phyloP scores from a whole-genome alignment of 106 monocot species.

The Triglochin maritima region DNA sequence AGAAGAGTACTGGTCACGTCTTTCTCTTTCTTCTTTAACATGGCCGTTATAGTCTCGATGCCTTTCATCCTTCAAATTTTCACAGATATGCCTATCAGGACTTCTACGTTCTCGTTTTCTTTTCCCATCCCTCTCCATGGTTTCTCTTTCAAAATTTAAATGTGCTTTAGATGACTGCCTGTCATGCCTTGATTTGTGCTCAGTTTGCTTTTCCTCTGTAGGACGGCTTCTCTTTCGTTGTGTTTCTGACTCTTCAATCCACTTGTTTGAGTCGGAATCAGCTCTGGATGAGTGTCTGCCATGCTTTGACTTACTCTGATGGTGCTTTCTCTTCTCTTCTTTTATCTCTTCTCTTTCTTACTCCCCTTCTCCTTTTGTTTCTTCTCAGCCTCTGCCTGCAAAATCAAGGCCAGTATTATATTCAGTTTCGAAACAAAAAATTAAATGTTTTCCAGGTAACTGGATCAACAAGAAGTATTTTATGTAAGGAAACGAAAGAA shows the following conservation, averaged over 20 bases:
- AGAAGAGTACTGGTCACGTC: not conserved
- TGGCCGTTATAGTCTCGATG: not conserved
- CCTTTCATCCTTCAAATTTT: slow-evolving; percentile 14
- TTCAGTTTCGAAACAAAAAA: no score
- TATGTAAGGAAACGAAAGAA: no score
- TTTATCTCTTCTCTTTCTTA: slow-evolving; percentile 29
- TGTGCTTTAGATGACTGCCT: slow-evolving; percentile 12
- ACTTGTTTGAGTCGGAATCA: slow-evolving; percentile 33
- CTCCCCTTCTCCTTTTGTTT: slow-evolving; percentile 40
- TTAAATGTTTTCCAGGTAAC: no score
- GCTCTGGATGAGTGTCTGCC: slow-evolving; percentile 15
- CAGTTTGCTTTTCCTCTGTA: slow-evolving; percentile 7
- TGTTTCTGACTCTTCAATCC: slow-evolving; percentile 16
- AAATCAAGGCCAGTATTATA: no score
- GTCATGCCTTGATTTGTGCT: slow-evolving; percentile 16
- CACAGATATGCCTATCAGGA: slow-evolving; percentile 4
- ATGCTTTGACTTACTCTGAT: slow-evolving; percentile 25
- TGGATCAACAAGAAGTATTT: no score
- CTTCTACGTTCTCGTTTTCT: not conserved
- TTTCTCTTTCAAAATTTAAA: slow-evolving; percentile 3
- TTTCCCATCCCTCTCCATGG: not conserved
- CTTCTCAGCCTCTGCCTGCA: slow-evolving; percentile 70
- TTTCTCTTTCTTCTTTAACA: slow-evolving; percentile 15
- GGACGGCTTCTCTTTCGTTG: slow-evolving; percentile 14
- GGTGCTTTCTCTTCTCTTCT: slow-evolving; percentile 46